Evolutionary conservation across 805 yeast species (phyloP).

Genomic region (Ogataea minuta): DNA sequence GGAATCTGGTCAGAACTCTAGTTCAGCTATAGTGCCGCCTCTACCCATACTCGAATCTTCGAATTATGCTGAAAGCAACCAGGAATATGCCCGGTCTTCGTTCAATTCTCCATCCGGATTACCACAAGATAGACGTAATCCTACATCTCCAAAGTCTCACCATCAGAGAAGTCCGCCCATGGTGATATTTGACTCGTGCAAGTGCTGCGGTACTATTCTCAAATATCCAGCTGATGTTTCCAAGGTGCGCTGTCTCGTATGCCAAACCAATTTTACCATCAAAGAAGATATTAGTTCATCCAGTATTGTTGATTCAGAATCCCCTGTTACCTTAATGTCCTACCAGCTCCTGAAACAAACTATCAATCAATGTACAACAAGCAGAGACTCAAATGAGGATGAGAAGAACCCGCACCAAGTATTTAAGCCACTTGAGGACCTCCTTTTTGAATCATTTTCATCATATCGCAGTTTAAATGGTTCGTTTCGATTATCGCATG

Average conservation of each 20-base stretch:
- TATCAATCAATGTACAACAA: conserved; percentile 35
- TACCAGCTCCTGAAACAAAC: conserved; percentile 34
- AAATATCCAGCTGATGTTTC: conserved; percentile 36
- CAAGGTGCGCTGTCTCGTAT: conserved; percentile 59
- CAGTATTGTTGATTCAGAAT: conserved; percentile 1
- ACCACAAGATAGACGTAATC: conserved; percentile 1
- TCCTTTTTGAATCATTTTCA: conserved; percentile 48
- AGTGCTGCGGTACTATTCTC: conserved; percentile 47
- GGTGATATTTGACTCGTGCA: conserved; percentile 33
- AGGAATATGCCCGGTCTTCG: background rate
- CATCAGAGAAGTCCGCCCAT: conserved; percentile 8
- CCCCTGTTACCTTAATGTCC: conserved; percentile 27
- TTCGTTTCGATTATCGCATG: conserved; percentile 47
- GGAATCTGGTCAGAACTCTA: background rate
- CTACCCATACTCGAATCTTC: background rate
- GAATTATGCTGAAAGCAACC: background rate
- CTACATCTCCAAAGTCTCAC: background rate
- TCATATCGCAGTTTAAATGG: conserved; percentile 45
- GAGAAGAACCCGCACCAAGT: conserved; percentile 20
- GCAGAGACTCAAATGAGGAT: conserved; percentile 1
- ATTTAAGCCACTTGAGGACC: conserved; percentile 50
- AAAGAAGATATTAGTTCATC: background rate
- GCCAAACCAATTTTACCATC: conserved; percentile 42
- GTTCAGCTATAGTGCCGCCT: background rate
- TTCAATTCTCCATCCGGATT: background rate